Conservation (phyloP, 2,329 filamentous ascomycete genomes). For the Penicillium sp. region DNA sequence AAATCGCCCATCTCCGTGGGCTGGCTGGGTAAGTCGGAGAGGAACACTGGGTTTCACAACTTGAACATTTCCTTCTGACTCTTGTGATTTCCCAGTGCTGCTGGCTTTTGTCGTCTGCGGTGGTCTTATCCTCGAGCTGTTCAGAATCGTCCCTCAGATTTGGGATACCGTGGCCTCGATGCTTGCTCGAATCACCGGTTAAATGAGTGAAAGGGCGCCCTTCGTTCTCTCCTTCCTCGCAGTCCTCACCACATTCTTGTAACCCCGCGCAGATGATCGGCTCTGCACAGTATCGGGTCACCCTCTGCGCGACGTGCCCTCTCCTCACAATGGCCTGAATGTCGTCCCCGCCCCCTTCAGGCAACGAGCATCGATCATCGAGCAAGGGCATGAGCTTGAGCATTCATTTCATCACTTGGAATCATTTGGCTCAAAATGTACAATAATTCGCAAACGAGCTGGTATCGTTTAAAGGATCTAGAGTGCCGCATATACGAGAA, state of each 20-base stretch:
- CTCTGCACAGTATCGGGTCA: too few relatives aligned
- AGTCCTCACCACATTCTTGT: neutral
- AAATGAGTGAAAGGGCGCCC: neutral
- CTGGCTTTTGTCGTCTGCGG: constrained; percentile 60
- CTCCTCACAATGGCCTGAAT: too few relatives aligned
- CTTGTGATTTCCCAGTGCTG: constrained; percentile 41
- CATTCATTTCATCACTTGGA: too few relatives aligned
- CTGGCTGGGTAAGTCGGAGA: constrained; percentile 53
- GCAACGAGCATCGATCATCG: too few relatives aligned
- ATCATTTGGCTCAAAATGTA: neutral
- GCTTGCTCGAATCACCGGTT: constrained; percentile 22
- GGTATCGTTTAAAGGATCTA: neutral
- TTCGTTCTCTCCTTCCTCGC: neutral
- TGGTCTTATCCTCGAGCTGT: constrained; percentile 53
- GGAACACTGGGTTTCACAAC: too few relatives aligned
- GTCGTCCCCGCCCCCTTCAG: too few relatives aligned
- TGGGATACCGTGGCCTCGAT: constrained; percentile 32
- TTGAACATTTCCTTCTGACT: constrained; percentile 4
- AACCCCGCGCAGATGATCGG: too few relatives aligned
- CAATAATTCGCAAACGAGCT: neutral
- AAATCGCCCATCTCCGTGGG: constrained; percentile 51
- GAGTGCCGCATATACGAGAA: too few relatives aligned
- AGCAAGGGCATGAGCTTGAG: too few relatives aligned
- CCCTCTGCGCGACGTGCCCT: too few relatives aligned
- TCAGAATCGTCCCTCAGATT: constrained; percentile 40